Conservation (phyloP, 1,284 basidiomycete genomes). For the Inonotus hispidus region DNA sequence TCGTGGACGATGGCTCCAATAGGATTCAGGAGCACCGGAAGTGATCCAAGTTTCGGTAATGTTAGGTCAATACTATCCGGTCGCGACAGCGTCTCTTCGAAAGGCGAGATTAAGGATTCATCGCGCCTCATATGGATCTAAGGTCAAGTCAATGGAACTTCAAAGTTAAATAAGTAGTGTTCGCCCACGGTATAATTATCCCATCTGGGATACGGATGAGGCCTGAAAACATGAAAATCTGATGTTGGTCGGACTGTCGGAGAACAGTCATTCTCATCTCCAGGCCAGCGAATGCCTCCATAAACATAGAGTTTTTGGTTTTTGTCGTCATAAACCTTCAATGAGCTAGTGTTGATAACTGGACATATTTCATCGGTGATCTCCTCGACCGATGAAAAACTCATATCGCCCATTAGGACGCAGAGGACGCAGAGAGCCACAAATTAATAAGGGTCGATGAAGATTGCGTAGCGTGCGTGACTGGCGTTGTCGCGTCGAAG, state of each 20-base stretch:
- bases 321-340: conserved; percentile 4
- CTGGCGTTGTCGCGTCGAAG: neutral
- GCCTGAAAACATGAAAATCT: conserved; percentile 5
- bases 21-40: neutral
- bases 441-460: neutral
- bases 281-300: conserved; percentile 5
- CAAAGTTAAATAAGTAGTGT: neutral
- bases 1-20: conserved; percentile 6
- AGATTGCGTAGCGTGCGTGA: neutral
- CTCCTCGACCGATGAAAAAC: neutral
- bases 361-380: neutral
- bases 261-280: conserved; percentile 4
- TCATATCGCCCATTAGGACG: neutral
- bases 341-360: conserved; percentile 3
- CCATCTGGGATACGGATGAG: neutral
- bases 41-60: neutral
- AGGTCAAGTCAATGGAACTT: neutral
- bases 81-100: neutral
- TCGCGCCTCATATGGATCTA: neutral
- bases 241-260: conserved; percentile 6
- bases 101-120: neutral
- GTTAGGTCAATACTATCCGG: neutral
- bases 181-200: neutral
- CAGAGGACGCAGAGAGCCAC: neutral
- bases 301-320: conserved; percentile 11